Evolutionary conservation across 2,329 filamentous ascomycete species (phyloP), one percentile per base, ranked within the genome.

Genomic region (Phyllosticta citriasiana): DNA sequence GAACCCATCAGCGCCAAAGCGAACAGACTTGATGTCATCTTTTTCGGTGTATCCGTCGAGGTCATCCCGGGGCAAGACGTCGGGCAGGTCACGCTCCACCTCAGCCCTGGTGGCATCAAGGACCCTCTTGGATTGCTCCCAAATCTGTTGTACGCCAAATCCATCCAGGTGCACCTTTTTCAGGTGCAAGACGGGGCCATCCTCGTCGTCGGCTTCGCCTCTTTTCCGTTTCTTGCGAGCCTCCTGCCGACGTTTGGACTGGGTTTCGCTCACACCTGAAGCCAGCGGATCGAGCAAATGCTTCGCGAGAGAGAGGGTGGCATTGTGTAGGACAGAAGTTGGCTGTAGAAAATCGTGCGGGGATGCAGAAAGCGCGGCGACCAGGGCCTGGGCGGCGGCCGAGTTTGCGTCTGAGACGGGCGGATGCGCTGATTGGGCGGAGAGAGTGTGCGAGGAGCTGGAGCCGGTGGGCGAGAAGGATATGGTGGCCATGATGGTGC

Each of bases 121-220:
- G 22, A 97, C 90, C 67, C 89, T 85, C 69, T 86, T 87, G 8
- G 91, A 88, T 77, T 99, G 94, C 74, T 97, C 90, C 89, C 93
- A 99, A 53, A 99, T 86, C 74, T 97, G 93, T 22, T 87, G 84
- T 10, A 89, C 87, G 67, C 88, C 89, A 67, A 97, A 96, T 0
- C 93, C 94, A 62, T 96, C 85, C 6, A 91, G 79, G 71, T 97
- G 89, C 16, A 99, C 79, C 73, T 89, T 91, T 68, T 88, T 87
- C 68, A 96, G 78, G 68, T 91, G 91, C 65, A 97, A 71, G 1
- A 88, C 77, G 55, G 75, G 65, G 33, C 74, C 74, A 57, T 80
- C 76, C 3, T 72, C 74, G 26, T 75, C 70, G 50, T 81, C 76
- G 35, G 70, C 73, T 54, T 81, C 79, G 8, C 79, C 80, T 66